phyloP scores from a whole-genome alignment of 306 rosid genomes.

The Rubus parviflorus region DNA sequence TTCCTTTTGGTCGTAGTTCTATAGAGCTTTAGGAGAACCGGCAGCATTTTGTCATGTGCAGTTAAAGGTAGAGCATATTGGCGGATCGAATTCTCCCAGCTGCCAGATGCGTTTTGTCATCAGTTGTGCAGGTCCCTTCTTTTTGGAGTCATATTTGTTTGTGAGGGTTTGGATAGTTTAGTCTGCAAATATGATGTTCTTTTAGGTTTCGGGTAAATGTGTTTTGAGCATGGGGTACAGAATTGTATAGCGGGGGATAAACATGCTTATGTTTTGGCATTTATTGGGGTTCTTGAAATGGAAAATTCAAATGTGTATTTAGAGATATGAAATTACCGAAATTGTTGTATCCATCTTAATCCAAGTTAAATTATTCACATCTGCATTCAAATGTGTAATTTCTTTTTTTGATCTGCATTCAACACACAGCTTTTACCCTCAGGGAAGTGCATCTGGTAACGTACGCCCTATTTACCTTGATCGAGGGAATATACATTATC shows the following conservation, averaged over 20 bases:
- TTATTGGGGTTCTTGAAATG: constrained; percentile 28
- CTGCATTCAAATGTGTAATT: not conserved
- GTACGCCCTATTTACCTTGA: not conserved
- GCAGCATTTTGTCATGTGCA: constrained; percentile 44
- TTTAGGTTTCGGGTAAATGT: constrained; percentile 25
- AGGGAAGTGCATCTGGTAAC: not conserved
- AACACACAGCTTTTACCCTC: not conserved
- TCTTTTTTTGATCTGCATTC: not conserved
- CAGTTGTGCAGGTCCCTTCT: constrained; percentile 24
- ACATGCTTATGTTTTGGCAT: constrained; percentile 20
- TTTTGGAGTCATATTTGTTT: constrained; percentile 35
- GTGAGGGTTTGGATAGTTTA: constrained; percentile 31
- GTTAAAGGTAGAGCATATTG: constrained; percentile 35
- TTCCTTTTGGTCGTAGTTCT: constrained; percentile 35
- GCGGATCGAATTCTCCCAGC: constrained; percentile 22
- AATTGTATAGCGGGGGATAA: constrained; percentile 48
- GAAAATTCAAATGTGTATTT: constrained; percentile 18
- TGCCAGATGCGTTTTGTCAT: constrained; percentile 19
- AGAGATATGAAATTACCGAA: not conserved
- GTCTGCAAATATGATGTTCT: constrained; percentile 42
- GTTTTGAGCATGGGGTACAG: constrained; percentile 40
- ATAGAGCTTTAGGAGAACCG: constrained; percentile 36
- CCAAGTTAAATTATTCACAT: not conserved
- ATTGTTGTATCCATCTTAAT: not conserved
- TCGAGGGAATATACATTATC: not conserved